Evolutionary conservation across 2,329 filamentous ascomycete species (phyloP).

Genomic region (Fusarium sp.): DNA sequence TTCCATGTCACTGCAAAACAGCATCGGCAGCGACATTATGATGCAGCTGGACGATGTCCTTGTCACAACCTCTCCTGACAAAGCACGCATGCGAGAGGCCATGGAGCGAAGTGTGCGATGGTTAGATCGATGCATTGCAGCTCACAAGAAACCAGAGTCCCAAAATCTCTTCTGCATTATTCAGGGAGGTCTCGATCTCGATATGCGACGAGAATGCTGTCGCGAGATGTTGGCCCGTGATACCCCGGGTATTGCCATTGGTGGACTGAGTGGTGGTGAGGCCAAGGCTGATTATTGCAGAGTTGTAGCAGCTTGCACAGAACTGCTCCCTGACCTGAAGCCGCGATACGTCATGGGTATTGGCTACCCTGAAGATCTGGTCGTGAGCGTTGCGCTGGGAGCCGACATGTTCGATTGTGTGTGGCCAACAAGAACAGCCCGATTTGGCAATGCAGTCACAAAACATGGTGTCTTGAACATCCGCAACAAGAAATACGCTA

Average conservation of each 20-base stretch:
- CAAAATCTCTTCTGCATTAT: conserved; percentile 99
- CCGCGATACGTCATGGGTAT: conserved; percentile 99
- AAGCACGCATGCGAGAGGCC: conserved; percentile 87
- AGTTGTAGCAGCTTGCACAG: conserved; percentile 88
- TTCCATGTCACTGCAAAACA: conserved; percentile 95
- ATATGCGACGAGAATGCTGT: conserved; percentile 85
- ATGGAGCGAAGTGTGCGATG: conserved; percentile 95
- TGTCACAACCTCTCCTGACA: conserved; percentile 92
- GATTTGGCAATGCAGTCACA: conserved; percentile 95
- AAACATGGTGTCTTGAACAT: conserved; percentile 84
- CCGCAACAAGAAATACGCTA: conserved; percentile 76
- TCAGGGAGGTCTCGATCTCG: conserved; percentile 90
- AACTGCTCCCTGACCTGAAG: conserved; percentile 85
- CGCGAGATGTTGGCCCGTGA: conserved; percentile 86
- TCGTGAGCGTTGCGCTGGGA: conserved; percentile 91
- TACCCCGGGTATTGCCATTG: conserved; percentile 96
- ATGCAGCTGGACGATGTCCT: conserved; percentile 99
- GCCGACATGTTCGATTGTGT: conserved; percentile 99
- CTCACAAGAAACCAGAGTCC: conserved; percentile 81
- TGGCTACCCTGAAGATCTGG: conserved; percentile 93
- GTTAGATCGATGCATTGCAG: conserved; percentile 93
- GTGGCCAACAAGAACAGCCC: conserved; percentile 95
- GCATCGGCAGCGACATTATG: conserved; percentile 97
- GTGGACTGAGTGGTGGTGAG: conserved; percentile 92
- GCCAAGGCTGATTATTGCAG: conserved; percentile 92